Conservation (phyloP, 140 eudicot species). For the Stevia rebaudiana region DNA sequence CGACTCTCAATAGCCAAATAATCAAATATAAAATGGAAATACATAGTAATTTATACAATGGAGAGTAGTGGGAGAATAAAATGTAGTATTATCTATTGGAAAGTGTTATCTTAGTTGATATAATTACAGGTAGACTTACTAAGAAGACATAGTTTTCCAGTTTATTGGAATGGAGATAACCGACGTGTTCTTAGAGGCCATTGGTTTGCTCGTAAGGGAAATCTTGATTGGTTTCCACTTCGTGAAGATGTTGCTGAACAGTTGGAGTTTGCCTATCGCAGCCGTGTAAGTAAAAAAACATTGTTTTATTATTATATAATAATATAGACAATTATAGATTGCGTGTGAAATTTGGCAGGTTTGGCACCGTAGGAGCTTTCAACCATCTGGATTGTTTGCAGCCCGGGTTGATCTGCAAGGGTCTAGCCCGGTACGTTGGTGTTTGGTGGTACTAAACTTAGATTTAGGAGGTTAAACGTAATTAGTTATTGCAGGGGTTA, state of each 20-base stretch:
- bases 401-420: conserved; percentile 99
- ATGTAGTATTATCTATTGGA: neutral
- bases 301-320: neutral
- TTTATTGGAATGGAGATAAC: conserved; percentile 97
- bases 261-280: conserved; percentile 84
- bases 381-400: conserved; percentile 95
- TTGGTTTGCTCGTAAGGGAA: conserved; percentile 96
- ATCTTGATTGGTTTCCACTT: conserved; percentile 96
- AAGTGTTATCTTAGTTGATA: neutral
- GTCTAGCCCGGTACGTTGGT: conserved; percentile 65
- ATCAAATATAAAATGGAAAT: neutral
- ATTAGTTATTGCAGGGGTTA: conserved; percentile 79
- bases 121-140: conserved; percentile 79
- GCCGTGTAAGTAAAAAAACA: conserved; percentile 43
- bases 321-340: too few relatives aligned
- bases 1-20: neutral
- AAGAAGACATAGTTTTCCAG: conserved; percentile 90
- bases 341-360: conserved; percentile 36
- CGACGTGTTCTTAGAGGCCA: conserved; percentile 97
- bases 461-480: neutral
- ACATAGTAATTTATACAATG: neutral
- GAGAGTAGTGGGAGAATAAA: neutral
- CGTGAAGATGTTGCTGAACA: conserved; percentile 98
- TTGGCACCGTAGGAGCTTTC: conserved; percentile 97
- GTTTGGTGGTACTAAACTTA: neutral